Evolutionary conservation across 495 filamentous ascomycete species (phyloP), one percentile per base, ranked within the genome.

Genomic region (Penicillium manginii): DNA sequence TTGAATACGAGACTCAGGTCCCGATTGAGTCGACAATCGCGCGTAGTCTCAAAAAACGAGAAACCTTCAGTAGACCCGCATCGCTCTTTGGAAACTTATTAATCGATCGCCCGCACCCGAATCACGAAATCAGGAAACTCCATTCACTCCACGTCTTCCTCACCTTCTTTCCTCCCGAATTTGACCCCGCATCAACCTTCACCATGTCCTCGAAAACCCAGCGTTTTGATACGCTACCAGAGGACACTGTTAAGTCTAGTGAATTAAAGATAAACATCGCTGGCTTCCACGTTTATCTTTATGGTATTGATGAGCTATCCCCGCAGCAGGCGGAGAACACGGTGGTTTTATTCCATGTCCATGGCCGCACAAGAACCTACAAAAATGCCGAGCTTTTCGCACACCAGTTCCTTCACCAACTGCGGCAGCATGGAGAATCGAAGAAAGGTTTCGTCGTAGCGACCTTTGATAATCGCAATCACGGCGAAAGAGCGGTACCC

Each of bases 401-500:
- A 7, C 45, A 47, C 12, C 45, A 47, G 22, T 47, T 47, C 21
- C 21, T 47, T 22, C 45, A 47, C 10, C 45, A 47, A 11, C 10
- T 47, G 19, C 21, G 21, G 22, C 45, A 47, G 18, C 21, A 29
- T 47, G 45, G 45, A 12, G 19, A 22, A 2, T 23, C 45, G 19
- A 22, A 47, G 45, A 47, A 47, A n/a, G 45, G 45, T 9, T 47
- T 47, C 10, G 45, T 47, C 21, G 45, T 47, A 21, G 45, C 22
- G 11, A 47, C 45, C 10, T 47, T 47, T 26, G 45, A 47, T 47
- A 26, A 47, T 26, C 45, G 45, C 10, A 47, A 47, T 47, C 45
- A 47, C 22, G 45, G 45, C 45, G 45, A 47, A 47, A 22, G 45
- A 47, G 45, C 45, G 45, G 45, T 47, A 47, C 21, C 11, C 18